phyloP scores from a whole-genome alignment of 176 grass and related monocot species.

The Elymus sibiricus region DNA sequence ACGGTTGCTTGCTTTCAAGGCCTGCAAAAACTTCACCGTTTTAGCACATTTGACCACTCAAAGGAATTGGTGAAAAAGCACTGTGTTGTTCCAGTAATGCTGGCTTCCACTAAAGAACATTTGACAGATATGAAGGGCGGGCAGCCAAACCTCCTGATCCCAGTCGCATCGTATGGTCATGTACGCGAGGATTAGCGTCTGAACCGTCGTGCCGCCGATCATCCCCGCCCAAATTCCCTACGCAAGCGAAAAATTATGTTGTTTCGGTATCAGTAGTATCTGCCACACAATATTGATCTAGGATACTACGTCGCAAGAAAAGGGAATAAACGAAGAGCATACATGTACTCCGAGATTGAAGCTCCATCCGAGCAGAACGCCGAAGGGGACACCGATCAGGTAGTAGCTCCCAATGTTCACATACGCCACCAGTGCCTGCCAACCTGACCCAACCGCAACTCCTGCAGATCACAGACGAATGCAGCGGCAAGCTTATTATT shows the following conservation, averaged over 20 bases:
- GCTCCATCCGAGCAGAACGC: conserved; percentile 34
- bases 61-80: neutral
- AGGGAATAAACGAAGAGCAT: neutral
- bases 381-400: conserved; percentile 40
- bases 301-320: neutral
- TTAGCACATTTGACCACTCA: neutral
- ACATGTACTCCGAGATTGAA: conserved; percentile 32
- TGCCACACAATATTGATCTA: neutral
- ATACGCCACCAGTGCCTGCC: conserved; percentile 49
- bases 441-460: conserved; percentile 50
- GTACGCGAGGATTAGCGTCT: conserved; percentile 25
- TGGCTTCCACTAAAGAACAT: neutral
- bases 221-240: conserved; percentile 52
- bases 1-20: conserved; percentile 18
- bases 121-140: neutral
- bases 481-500: no score
- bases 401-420: conserved; percentile 58
- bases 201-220: conserved; percentile 36
- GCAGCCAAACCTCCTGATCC: conserved; percentile 26
- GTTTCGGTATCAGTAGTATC: no score
- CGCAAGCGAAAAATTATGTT: neutral
- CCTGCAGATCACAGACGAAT: conserved; percentile 9
- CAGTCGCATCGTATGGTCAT: conserved; percentile 34
- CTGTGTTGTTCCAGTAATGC: neutral
- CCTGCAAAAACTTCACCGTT: neutral